Evolutionary conservation across 306 rosid genomes (phyloP), one percentile per base, ranked within the genome.

Genomic region (Fragaria iinumae): DNA sequence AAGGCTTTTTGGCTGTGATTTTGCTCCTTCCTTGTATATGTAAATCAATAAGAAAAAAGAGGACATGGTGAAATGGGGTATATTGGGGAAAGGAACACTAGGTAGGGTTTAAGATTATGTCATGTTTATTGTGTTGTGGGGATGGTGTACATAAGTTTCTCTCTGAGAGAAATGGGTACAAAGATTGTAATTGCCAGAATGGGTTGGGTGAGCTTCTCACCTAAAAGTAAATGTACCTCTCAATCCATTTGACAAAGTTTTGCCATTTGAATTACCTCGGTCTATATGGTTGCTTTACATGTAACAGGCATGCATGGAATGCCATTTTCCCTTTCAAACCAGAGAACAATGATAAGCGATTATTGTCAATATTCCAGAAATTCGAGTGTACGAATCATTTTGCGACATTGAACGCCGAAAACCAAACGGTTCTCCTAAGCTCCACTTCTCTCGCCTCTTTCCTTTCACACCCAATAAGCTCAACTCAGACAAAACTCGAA

Each of bases 101-200:
- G 85, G 80, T 86, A 86, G 89, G 83, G 74, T 81, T 83, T 84
- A 48, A 81, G 81, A 84, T 69, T 69, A 56, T 84, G 88, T 81
- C 80, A 79, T 87, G 87, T 78, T 74, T 89, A 66, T 85, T 80
- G 82, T 80, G 77, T 84, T 71, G 70, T 71, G 86, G 88, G 90
- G 90, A 69, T 86, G 91, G 87, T 85, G 96, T 94, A 94, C 94
- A 91, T 89, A 87, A 66, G 77, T 50, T 84, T 76, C 70, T 76
- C 78, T 77, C 12, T 82, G 78, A 77, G 85, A 84, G 87, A 86
- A 82, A 80, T 89, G 90, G 93, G 90, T 87, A 85, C 89, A 77
- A 13, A 77, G 76, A 74, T 57, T 77, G 85, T 81, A 72, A 77
- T 80, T 77, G 82, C 67, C 75, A 74, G 41, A 56, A 64, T 80